Evolutionary conservation across 257 asterid genomes (phyloP).

Genomic region (Solanum boliviense): DNA sequence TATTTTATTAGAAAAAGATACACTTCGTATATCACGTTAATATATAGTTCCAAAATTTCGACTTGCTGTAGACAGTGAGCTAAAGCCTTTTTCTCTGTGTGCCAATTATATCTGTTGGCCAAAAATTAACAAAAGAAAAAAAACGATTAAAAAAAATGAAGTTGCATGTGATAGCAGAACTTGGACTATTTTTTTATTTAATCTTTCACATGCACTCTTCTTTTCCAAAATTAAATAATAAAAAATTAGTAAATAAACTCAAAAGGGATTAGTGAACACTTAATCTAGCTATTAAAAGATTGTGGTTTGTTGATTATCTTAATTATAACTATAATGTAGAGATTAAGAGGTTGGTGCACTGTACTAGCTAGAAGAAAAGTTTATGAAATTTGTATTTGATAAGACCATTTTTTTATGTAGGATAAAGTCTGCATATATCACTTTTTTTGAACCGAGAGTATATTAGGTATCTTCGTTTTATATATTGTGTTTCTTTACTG

Average conservation of each 20-base stretch:
- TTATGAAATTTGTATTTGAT: not conserved
- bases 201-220: not conserved
- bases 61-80: not conserved
- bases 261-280: not conserved
- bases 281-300: not conserved
- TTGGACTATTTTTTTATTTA: not conserved
- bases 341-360: not conserved
- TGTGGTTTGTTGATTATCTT: not conserved
- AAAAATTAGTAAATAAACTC: not conserved
- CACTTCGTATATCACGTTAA: not conserved
- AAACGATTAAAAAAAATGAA: not conserved
- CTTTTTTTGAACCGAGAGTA: too few relatives aligned
- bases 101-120: not conserved
- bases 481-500: too few relatives aligned
- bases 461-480: too few relatives aligned
- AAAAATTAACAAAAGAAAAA: not conserved
- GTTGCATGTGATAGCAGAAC: not conserved
- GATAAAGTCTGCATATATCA: too few relatives aligned
- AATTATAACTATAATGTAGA: not conserved
- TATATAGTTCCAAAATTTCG: not conserved
- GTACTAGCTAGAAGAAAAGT: not conserved
- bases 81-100: not conserved
- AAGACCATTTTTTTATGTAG: not conserved
- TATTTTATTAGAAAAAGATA: not conserved
- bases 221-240: not conserved